phyloP scores from a whole-genome alignment of 495 filamentous ascomycete genomes.

The Aspergillus asperescens region DNA sequence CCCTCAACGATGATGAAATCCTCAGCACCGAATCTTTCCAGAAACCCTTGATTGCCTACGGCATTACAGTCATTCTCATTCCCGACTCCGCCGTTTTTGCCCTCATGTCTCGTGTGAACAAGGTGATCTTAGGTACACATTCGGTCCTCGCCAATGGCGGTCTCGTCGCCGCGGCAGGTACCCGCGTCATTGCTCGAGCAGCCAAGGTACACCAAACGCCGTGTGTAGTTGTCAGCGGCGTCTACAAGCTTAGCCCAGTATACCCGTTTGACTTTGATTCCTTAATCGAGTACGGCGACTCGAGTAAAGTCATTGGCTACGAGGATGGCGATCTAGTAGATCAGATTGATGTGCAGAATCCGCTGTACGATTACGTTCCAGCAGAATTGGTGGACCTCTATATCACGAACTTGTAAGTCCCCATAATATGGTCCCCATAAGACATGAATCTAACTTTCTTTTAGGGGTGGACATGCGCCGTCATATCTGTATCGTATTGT shows the following conservation, averaged over 20 bases:
- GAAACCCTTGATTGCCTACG: conserved; percentile 68
- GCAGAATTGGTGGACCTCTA: conserved; percentile 80
- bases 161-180: conserved; percentile 72
- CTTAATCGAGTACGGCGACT: conserved; percentile 76
- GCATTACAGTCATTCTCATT: conserved; percentile 74
- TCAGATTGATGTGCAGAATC: conserved; percentile 72
- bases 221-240: conserved; percentile 75
- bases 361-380: conserved; percentile 75
- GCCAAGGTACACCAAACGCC: conserved; percentile 73
- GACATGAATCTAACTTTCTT: conserved; percentile 20
- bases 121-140: conserved; percentile 83
- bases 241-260: conserved; percentile 87
- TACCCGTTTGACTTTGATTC: conserved; percentile 74
- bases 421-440: not conserved
- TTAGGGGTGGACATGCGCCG: conserved; percentile 71
- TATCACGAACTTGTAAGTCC: conserved; percentile 83
- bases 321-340: conserved; percentile 70
- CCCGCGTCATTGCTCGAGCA: conserved; percentile 71
- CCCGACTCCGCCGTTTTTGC: conserved; percentile 82
- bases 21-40: conserved; percentile 55
- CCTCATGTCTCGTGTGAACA: conserved; percentile 88
- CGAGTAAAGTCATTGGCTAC: conserved; percentile 65
- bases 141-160: conserved; percentile 83
- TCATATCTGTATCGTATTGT: conserved; percentile 78
- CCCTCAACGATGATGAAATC: conserved; percentile 39